Evolutionary conservation across 1,284 basidiomycete species (phyloP), one percentile per base, ranked within the genome.

Genomic region (Boletus holoroseus): DNA sequence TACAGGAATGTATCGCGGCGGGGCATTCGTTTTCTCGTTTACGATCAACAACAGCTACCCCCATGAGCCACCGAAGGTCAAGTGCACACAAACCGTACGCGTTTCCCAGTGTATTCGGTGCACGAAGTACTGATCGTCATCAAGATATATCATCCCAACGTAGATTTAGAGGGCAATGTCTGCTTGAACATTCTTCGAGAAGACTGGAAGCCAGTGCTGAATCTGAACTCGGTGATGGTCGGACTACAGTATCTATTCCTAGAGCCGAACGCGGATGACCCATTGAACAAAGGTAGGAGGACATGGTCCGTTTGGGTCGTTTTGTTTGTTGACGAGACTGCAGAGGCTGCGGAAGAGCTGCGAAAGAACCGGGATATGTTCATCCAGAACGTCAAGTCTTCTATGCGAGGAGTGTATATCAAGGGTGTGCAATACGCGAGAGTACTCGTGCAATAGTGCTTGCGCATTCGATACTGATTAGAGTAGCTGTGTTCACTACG

Each of bases 151-250:
- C 96, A 99, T 69, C 96, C 96, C 2, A 99, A 99, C 65, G 85
- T 99, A 42, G 95, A 99, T 70, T 79, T 97, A 31, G 92, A 98
- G 66, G 94, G 94, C 44, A 97, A 97, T 60, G 93, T 98, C 34
- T 95, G 92, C 73, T 69, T 95, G 64, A 99, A 99, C 75, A 98
- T 99, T 63, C 79, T 99, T 53, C 84, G 96, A 68, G 96, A 99
- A 76, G 96, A 99, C 74, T 99, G 96, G 96, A 99, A 99, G 68
- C 96, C 96, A 13, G 96, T 98, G 4, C 78, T 99, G 47, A 98
- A 97, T 71, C 78, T 98, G 50, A 97, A 94, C 69, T 91, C 93
- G 32, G 91, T 99, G 56, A 94, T 97, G 86, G 92, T 98, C 57
- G 96, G 96, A 32, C 73, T 99, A 53, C 94, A 99, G 68, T 99